Evolutionary conservation across 2,329 filamentous ascomycete species (phyloP), one percentile per base, ranked within the genome.

Genomic region (Sporothrix schenckii): DNA sequence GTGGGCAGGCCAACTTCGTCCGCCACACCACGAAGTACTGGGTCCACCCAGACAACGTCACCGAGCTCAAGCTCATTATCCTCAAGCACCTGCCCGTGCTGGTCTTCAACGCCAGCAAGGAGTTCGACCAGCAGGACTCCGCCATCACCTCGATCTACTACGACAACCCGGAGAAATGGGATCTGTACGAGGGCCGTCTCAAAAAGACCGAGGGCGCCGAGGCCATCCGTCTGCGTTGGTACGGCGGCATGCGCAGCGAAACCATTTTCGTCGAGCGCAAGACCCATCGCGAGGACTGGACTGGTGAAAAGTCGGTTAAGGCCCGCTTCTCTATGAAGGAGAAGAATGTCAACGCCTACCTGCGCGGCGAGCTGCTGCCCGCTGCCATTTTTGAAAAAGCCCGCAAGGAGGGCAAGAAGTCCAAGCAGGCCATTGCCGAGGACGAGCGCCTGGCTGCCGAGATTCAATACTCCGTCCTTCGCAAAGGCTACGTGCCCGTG

Each of bases 121-220:
- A 98, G 76, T 99, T 98, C 75, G 93, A 97, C 74, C 86, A 87
- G 69, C 89, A 92, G 74, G 95, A 99, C 78, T 91, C 92, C 5
- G 95, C 95, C 73, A 99, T 99, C 77, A 97, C 95, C 0, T 99
- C 95, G 63, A 97, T 99, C 76, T 99, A 99, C 84, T 99, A 93
- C 79, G 95, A 99, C 79, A 99, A 98, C 79, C 89, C 93, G 0
- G 89, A 97, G 4, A 96, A 87, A 30, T 99, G 94, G 91, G 93
- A 97, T 73, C 83, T 99, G 67, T 99, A 99, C 80, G 88, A 93
- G 79, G 95, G 95, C 16, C 92, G 95, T 66, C 82, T 99, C 76
- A 97, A 97, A 84, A 99, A 99, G 86, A 97, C 93, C 0, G 95
- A 99, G 80, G 95, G 95, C 65, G 95, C 95, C 2, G 95, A 99